Conservation (phyloP, 176 grass and related monocot genomes). For the Poa annua region DNA sequence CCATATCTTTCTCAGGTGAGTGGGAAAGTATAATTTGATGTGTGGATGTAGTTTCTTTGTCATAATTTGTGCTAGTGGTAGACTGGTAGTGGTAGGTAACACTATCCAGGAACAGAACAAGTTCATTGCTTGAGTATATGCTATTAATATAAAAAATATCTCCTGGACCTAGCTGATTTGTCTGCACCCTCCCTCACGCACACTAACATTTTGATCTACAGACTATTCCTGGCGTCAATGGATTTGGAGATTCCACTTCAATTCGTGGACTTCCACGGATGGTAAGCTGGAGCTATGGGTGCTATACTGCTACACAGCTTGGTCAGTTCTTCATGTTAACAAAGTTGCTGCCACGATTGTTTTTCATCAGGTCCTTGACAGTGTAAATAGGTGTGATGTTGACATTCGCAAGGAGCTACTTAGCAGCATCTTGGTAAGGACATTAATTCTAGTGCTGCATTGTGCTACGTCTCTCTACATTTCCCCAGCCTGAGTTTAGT, state of each 20-base stretch:
- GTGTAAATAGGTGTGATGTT: conserved; percentile 93
- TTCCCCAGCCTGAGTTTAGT: background rate
- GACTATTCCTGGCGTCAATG: conserved; percentile 89
- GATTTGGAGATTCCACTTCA: conserved; percentile 64
- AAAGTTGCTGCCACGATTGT: conserved; percentile 37
- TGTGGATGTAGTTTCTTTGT: background rate
- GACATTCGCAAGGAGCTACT: conserved; percentile 97
- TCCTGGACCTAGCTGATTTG: conserved; percentile 22
- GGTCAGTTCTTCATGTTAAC: conserved; percentile 34
- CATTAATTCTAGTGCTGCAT: conserved; percentile 3
- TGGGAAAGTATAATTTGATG: conserved; percentile 22
- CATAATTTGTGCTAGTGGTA: conserved; percentile 29
- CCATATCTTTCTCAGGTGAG: conserved; percentile 88
- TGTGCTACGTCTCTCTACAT: conserved; percentile 17
- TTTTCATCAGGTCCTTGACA: conserved; percentile 84
- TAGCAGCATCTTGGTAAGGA: conserved; percentile 95
- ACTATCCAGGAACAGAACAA: conserved; percentile 17
- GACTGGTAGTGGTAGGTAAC: background rate
- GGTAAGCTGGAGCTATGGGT: conserved; percentile 53
- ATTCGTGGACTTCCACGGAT: conserved; percentile 81
- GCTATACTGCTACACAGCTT: conserved; percentile 1
- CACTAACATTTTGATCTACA: conserved; percentile 45
- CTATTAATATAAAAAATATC: background rate
- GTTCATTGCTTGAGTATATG: conserved; percentile 2
- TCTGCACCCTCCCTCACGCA: conserved; percentile 13